Evolutionary conservation across 2,329 filamentous ascomycete genomes (phyloP), one percentile per base, ranked within the genome.

Genomic region (Bimuria novae-zelandiae): DNA sequence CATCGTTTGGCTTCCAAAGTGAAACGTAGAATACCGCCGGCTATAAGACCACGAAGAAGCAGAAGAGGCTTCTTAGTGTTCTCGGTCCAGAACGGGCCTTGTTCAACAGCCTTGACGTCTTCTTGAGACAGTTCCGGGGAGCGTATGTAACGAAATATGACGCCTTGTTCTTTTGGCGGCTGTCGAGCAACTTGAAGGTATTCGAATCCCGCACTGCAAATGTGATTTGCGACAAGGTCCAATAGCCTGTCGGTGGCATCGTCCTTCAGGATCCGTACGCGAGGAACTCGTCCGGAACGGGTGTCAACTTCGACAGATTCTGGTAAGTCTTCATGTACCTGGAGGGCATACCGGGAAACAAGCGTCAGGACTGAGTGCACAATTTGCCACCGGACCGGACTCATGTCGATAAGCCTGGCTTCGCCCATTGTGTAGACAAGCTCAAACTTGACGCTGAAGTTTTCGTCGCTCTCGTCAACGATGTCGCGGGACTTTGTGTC

Each of bases 391-490:
- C 87, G 73, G 2, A 80, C 67, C 0, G 82, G 82, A 40, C 78
- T 77, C 10, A 79, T 72, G 4, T 87, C 81, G 0, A 86, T 73
- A 0, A 78, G 57, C 1, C 65, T 61, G 52, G 85, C 82, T 0
- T 64, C 54, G 0, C 85, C 86, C 59, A 87, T 80, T 0, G 84
- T 86, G 52, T 89, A 88, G 1, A 88, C 75, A 0, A 88, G 67
- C 60, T 89, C 84, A 33, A 85, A 86, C 41, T 81, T 82, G 3
- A 80, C 76, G 37, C 78, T 83, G 37, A 88, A 82, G 49, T 83
- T 84, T 51, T 88, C 84, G 42, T 89, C 86, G 33, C 82, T 85
- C 65, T 89, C 85, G 51, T 89, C 85, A 0, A 89, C 74, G 1
- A 89, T 76, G 54, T 87, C 84, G 0, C 84, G 73, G 0, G 79